Conservation (phyloP, 306 rosid species). For the Cucumis melo region DNA sequence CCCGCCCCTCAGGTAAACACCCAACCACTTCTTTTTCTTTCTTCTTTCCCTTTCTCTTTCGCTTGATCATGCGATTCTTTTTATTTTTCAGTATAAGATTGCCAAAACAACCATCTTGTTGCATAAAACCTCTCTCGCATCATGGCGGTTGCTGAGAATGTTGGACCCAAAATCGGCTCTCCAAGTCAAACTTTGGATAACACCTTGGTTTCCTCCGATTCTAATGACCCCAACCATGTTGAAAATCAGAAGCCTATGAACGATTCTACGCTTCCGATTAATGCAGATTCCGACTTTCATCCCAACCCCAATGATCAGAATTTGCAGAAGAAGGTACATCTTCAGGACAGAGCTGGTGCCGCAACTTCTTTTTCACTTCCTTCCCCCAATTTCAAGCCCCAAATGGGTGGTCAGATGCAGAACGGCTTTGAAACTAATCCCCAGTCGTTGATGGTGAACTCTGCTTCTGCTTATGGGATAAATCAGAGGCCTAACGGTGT, state of each 20-base stretch:
- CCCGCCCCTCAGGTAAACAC: background rate
- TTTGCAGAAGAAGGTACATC: slow-evolving; percentile 24
- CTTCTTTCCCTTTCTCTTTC: background rate
- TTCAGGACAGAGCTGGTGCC: slow-evolving; percentile 22
- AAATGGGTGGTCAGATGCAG: slow-evolving; percentile 49
- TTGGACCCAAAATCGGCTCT: slow-evolving; percentile 9
- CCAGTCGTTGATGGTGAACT: slow-evolving; percentile 33
- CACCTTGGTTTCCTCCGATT: slow-evolving; percentile 36
- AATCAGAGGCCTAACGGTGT: slow-evolving; percentile 31
- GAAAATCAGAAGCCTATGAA: slow-evolving; percentile 46
- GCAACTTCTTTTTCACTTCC: slow-evolving; percentile 24
- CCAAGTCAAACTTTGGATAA: slow-evolving; percentile 41
- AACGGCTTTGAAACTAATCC: slow-evolving; percentile 49
- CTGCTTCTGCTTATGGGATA: slow-evolving; percentile 16
- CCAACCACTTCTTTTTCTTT: background rate
- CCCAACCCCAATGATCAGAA: slow-evolving; percentile 35
- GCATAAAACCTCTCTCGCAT: slow-evolving; percentile 12
- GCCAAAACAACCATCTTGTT: background rate
- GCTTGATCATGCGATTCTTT: background rate
- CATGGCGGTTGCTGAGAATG: slow-evolving; percentile 96
- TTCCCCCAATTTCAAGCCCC: slow-evolving; percentile 29
- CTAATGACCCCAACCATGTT: slow-evolving; percentile 30
- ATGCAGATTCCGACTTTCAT: slow-evolving; percentile 26
- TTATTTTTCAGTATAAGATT: background rate
- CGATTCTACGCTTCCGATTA: slow-evolving; percentile 22